A percentile compares a stretch with the other conserved stretches of the same genome.
phyloP scores from a whole-genome alignment of 352 stramenopile genomes.

The Plasmopara halstedii region DNA sequence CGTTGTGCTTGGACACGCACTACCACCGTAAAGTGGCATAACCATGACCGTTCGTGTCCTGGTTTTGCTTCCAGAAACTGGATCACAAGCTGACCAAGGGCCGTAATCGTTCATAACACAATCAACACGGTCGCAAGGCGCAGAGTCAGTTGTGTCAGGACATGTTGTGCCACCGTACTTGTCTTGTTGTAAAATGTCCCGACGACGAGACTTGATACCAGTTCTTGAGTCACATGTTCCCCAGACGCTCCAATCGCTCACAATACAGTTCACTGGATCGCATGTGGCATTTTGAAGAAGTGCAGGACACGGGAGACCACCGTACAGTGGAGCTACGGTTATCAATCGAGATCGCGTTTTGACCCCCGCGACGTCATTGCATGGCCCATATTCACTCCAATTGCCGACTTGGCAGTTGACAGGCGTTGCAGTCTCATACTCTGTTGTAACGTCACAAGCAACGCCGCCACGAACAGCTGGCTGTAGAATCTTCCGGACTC shows the following conservation, averaged over 20 bases:
- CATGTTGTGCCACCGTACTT: slow-evolving; percentile 30
- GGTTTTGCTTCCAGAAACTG: slow-evolving; percentile 20
- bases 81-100: slow-evolving; percentile 27
- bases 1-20: slow-evolving; percentile 19
- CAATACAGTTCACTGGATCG: slow-evolving; percentile 45
- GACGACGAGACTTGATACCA: slow-evolving; percentile 28
- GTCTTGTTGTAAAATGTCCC: slow-evolving; percentile 24
- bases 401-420: slow-evolving; percentile 43
- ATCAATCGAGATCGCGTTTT: slow-evolving; percentile 32
- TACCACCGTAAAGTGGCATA: slow-evolving; percentile 30
- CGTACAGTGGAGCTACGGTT: slow-evolving; percentile 29
- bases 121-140: slow-evolving; percentile 28
- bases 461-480: slow-evolving; percentile 31
- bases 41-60: slow-evolving; percentile 21
- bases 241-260: slow-evolving; percentile 37
- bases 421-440: slow-evolving; percentile 27
- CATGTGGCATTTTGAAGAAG: slow-evolving; percentile 31
- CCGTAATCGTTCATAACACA: slow-evolving; percentile 30
- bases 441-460: slow-evolving; percentile 22
- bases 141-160: slow-evolving; percentile 15
- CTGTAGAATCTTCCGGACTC: slow-evolving; percentile 22
- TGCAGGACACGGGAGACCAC: slow-evolving; percentile 30
- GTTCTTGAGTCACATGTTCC: slow-evolving; percentile 23
- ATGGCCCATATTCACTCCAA: slow-evolving; percentile 27
- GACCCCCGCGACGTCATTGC: slow-evolving; percentile 12